A percentile compares a stretch with the other conserved stretches of the same genome.
Evolutionary conservation across 148 eudicot species (phyloP).

Genomic region (Arctostaphylos glauca): DNA sequence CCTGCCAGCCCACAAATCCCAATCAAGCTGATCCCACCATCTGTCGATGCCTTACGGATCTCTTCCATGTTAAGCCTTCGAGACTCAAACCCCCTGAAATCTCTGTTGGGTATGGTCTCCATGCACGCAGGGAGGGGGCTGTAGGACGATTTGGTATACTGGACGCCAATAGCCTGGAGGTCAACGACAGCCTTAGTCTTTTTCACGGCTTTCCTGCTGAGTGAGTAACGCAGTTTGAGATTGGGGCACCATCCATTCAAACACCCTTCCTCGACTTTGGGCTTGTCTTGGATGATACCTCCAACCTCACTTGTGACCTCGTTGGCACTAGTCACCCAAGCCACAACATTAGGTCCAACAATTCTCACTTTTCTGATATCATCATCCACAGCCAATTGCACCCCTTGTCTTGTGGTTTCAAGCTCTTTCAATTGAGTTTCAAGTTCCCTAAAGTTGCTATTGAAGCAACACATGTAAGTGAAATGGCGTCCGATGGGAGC

Average conservation of each 20-base stretch:
- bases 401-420: not conserved
- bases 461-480: conserved; percentile 21
- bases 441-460: conserved; percentile 13
- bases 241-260: conserved; percentile 1
- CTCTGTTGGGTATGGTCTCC: not conserved
- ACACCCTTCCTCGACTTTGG: not conserved
- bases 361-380: conserved; percentile 22
- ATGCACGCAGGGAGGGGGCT: not conserved
- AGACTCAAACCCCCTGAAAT: not conserved
- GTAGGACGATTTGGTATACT: accelerated
- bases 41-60: not conserved
- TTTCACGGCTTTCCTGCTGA: too few species aligned
- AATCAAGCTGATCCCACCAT: not conserved
- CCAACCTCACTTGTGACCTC: not conserved
- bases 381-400: conserved; percentile 12
- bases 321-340: conserved; percentile 17
- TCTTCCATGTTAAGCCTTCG: not conserved
- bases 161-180: not conserved
- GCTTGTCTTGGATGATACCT: not conserved
- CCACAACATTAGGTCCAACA: conserved; percentile 4
- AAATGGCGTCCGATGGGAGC: not conserved
- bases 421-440: conserved; percentile 16
- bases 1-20: not conserved
- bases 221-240: not conserved
- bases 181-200: not conserved